Conservation (phyloP, 163 green algal species). For the Prototheca cutis region DNA sequence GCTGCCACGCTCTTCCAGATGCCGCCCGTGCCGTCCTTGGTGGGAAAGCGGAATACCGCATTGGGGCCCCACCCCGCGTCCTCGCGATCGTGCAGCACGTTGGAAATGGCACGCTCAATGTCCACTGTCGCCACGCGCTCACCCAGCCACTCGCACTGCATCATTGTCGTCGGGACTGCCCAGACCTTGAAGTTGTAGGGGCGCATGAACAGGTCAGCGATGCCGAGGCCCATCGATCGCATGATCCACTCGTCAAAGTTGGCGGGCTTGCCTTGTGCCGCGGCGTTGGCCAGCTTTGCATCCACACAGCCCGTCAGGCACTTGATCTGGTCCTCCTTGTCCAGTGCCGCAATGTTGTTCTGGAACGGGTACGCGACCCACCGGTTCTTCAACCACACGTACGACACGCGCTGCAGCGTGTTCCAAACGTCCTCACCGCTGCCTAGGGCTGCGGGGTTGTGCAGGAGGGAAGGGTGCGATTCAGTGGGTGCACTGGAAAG, state of each 20-base stretch:
- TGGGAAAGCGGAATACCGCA: conserved; percentile 80
- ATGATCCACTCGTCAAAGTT: conserved; percentile 96
- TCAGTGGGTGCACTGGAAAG: no score
- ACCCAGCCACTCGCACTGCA: conserved; percentile 88
- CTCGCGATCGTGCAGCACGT: conserved; percentile 77
- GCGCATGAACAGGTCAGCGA: conserved; percentile 89
- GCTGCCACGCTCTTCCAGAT: conserved; percentile 85
- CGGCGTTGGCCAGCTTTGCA: conserved; percentile 62
- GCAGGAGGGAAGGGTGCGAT: background rate
- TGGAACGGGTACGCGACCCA: conserved; percentile 89
- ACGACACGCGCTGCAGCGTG: conserved; percentile 73
- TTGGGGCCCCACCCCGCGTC: conserved; percentile 85
- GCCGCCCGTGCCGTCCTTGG: conserved; percentile 67
- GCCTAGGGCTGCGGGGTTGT: background rate
- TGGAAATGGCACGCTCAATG: conserved; percentile 64
- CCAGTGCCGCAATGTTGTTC: conserved; percentile 73
- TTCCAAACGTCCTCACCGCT: conserved; percentile 52
- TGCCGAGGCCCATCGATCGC: conserved; percentile 73
- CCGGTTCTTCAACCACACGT: conserved; percentile 77
- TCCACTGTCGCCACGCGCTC: conserved; percentile 86
- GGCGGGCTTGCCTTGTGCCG: conserved; percentile 47
- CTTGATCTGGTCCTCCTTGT: conserved; percentile 75
- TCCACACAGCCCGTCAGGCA: conserved; percentile 80
- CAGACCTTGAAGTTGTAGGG: conserved; percentile 94
- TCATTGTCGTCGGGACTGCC: conserved; percentile 31